These are phyloP conservation scores for Nissolia schottii DNA, from an alignment of 306 rosid genomes.

Conservation along the genomic window DNA sequence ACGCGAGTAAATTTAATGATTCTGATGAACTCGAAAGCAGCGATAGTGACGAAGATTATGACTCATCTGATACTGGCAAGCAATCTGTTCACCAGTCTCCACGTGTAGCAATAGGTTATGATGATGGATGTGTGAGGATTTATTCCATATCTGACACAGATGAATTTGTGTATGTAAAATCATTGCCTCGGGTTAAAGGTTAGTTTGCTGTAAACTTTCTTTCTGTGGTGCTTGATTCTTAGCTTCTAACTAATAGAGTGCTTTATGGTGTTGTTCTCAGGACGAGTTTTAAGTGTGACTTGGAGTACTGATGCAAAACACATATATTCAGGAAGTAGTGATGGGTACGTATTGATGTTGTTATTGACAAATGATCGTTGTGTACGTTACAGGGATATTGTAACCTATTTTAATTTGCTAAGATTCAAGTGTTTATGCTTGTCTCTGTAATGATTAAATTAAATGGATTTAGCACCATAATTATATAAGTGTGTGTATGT, in stretches of 20 bases:
- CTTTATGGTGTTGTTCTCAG: conserved; percentile 37
- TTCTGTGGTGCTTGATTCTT: not conserved
- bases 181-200: conserved; percentile 87
- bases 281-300: conserved; percentile 73
- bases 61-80: conserved; percentile 26
- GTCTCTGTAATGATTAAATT: not conserved
- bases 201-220: conserved; percentile 25
- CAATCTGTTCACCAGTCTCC: conserved; percentile 32
- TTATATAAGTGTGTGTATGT: not conserved
- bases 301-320: conserved; percentile 76
- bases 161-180: conserved; percentile 56
- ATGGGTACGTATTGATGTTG: conserved; percentile 61
- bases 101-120: conserved; percentile 64
- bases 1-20: conserved; percentile 4
- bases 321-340: conserved; percentile 87
- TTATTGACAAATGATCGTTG: not conserved
- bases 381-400: not conserved
- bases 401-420: not conserved
- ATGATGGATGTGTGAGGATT: conserved; percentile 72
- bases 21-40: conserved; percentile 37
- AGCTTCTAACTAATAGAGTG: not conserved
- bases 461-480: not conserved
- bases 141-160: conserved; percentile 53
- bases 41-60: conserved; percentile 63
- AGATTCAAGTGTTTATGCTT: not conserved